Evolutionary conservation across 352 stramenopile genomes (phyloP).

Genomic region (Phytopythium mirpurense): DNA sequence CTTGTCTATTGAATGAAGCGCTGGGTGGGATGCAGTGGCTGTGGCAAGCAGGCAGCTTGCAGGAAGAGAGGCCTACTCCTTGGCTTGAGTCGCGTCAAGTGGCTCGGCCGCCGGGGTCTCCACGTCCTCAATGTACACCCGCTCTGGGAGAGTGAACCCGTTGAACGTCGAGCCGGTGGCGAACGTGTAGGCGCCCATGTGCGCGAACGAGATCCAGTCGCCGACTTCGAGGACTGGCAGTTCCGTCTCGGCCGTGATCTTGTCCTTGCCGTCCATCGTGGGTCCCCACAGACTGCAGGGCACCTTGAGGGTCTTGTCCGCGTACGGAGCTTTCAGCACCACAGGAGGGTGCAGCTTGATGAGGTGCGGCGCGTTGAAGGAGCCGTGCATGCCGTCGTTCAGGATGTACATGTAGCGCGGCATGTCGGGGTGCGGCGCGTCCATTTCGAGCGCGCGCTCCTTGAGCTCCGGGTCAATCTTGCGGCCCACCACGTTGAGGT

Average conservation of each 20-base stretch:
- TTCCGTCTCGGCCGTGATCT: conserved; percentile 28
- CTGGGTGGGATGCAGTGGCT: not conserved
- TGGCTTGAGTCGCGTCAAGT: not conserved
- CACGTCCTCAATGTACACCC: conserved; percentile 32
- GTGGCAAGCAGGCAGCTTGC: not conserved
- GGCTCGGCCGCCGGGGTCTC: not conserved
- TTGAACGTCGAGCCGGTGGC: conserved; percentile 52
- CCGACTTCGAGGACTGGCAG: conserved; percentile 38
- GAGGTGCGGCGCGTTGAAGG: conserved; percentile 36
- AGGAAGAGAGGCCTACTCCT: not conserved
- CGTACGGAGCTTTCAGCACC: conserved; percentile 13
- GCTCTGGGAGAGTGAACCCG: conserved; percentile 32
- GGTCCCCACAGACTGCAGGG: conserved; percentile 39
- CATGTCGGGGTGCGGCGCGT: conserved; percentile 9
- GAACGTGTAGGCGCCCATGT: conserved; percentile 56
- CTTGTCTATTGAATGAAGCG: not conserved
- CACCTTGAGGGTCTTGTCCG: conserved; percentile 13
- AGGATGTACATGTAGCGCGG: conserved; percentile 53
- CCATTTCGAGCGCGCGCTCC: conserved; percentile 4
- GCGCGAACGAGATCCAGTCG: conserved; percentile 47
- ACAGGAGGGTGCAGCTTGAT: conserved; percentile 20
- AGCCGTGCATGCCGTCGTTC: conserved; percentile 42
- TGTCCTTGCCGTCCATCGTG: conserved; percentile 50
- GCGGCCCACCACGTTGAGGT: conserved; percentile 65
- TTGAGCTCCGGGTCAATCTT: conserved; percentile 31